phyloP scores from a whole-genome alignment of 2,329 filamentous ascomycete species.

The Diaporthe aspalathi region DNA sequence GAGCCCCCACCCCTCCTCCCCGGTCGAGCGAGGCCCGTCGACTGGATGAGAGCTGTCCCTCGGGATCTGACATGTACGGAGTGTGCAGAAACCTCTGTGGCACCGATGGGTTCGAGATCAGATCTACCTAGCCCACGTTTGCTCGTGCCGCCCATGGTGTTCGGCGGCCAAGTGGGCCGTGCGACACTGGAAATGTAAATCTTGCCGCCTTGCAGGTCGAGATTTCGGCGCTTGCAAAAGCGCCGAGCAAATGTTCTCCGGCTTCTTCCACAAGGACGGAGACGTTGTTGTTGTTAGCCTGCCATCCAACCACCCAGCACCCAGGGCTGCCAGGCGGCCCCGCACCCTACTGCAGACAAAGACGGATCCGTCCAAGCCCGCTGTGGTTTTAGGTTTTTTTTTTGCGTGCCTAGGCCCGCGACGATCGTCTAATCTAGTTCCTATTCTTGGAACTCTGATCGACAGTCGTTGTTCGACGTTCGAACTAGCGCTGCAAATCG shows the following conservation, averaged over 20 bases:
- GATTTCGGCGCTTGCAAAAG: constrained; percentile 9
- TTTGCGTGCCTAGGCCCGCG: constrained; percentile 12
- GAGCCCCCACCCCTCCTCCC: background rate
- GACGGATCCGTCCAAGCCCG: constrained; percentile 31
- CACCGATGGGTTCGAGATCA: constrained; percentile 36
- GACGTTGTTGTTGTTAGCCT: background rate
- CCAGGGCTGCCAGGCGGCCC: background rate
- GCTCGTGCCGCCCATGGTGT: constrained; percentile 18
- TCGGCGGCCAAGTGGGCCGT: constrained; percentile 1
- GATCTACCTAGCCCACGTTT: constrained; percentile 27
- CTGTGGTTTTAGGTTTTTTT: constrained; percentile 24
- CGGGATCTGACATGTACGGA: constrained; percentile 9
- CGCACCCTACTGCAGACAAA: constrained; percentile 9
- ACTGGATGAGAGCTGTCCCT: constrained; percentile 32
- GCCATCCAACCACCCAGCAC: constrained; percentile 3
- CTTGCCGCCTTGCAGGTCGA: constrained; percentile 22
- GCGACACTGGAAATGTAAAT: constrained; percentile 16
- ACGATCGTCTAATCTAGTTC: constrained; percentile 29
- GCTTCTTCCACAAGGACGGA: constrained; percentile 24
- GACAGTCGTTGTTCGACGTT: constrained; percentile 24
- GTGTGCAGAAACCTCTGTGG: constrained; percentile 21
- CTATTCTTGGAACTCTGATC: constrained; percentile 36
- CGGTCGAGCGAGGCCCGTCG: background rate
- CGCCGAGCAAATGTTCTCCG: constrained; percentile 20
- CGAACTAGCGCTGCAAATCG: constrained; percentile 30